Base-by-base conservation (phyloP, 345 rosid genomes). In the Populus davidiana region DNA sequence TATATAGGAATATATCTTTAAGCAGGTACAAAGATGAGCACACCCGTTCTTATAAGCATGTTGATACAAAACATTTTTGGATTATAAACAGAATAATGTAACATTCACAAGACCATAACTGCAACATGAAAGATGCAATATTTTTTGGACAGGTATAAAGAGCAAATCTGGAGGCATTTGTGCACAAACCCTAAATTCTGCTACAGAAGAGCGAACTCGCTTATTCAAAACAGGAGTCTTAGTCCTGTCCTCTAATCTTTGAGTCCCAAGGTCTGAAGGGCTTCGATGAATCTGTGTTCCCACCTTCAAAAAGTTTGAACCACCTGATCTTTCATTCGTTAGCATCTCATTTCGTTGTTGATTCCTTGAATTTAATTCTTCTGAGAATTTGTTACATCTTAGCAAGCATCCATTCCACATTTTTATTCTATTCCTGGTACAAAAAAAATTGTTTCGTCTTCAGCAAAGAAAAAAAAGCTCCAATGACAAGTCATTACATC, bases 171-270 rank as follows among this genome's bases (percentile, higher is more conserved):
- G 66, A 67, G 72, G 9, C 33, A 18, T 67, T 65, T 66, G 39
- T 59, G n/a, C 72, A 79, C 90, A 79, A 65, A 89, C 90, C 89
- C 89, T 86, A 63, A 77, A 69, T 67, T 89, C 90, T 27, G 92
- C 84, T 17, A 84, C 78, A 49, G 91, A 82, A 33, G 89, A 71
- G 69, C 90, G 90, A 75, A 84, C 85, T 36, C 91, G 81, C 86
- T 87, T 90, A 77, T 81, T 86, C 81, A 82, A 75, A 63, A 78
- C 80, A 81, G 73, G 74, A 84, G 74, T 87, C 87, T 86, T 88
- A 67, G 86, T 77, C 82, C 85, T 82, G 76, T 86, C 91, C 79
- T 89, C 90, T 59, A 82, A 74, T 80, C 88, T 86, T 76, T 80
- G 89, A 75, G 83, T 77, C 76, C 73, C 82, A 43, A 81, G 77